phyloP scores from a whole-genome alignment of 768 basidiomycete genomes.

The Tubosaeta sp. region DNA sequence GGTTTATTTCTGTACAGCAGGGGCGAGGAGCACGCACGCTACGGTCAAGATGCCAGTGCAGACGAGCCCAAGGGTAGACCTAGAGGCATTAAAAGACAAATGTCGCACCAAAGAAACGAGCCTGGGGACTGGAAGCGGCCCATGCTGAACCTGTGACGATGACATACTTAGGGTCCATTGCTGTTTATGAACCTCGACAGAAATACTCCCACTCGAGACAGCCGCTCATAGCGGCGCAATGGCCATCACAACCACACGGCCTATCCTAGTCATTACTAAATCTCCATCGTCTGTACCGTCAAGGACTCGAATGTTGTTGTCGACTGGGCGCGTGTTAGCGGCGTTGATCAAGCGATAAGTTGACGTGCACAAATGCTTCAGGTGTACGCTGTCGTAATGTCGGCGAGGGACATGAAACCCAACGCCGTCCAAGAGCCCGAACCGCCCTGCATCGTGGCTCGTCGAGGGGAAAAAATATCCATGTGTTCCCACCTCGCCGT shows the following conservation, averaged over 20 bases:
- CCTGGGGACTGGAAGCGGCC: slow-evolving; percentile 8
- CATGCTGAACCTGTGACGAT: slow-evolving; percentile 16
- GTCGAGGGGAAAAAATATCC: neutral
- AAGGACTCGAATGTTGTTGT: too few species aligned
- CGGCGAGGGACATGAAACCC: neutral
- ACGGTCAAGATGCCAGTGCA: neutral
- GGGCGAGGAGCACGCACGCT: neutral
- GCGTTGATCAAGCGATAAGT: too few species aligned
- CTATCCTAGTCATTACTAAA: slow-evolving; percentile 8
- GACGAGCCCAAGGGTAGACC: neutral
- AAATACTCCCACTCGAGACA: neutral
- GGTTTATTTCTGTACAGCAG: slow-evolving; percentile 16
- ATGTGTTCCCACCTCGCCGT: neutral
- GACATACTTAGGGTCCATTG: slow-evolving; percentile 18
- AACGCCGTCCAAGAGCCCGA: neutral
- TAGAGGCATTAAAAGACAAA: neutral
- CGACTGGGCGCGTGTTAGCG: too few species aligned
- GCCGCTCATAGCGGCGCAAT: neutral
- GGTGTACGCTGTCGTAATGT: neutral
- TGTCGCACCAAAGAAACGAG: slow-evolving; percentile 9
- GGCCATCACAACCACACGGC: neutral
- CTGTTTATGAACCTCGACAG: slow-evolving; percentile 10
- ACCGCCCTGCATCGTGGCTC: neutral
- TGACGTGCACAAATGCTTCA: neutral
- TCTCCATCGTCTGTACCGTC: too few species aligned